phyloP scores from a whole-genome alignment of 2,329 filamentous ascomycete species.

The Colletotrichum chlorophyti region DNA sequence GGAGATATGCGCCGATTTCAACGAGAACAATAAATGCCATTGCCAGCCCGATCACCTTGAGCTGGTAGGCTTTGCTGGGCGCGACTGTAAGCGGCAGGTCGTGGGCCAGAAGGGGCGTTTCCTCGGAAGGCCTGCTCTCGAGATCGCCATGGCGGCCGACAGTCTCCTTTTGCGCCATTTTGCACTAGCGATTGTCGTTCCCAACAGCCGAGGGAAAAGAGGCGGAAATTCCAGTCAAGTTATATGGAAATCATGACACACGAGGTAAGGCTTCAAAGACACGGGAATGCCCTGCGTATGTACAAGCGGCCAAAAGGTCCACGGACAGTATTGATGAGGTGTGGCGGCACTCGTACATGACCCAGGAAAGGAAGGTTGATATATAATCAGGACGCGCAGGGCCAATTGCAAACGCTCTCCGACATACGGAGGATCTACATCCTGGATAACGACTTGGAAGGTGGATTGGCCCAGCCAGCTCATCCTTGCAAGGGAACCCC shows the following conservation, averaged over 20 bases:
- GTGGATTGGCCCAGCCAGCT: neutral
- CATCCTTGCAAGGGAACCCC: neutral
- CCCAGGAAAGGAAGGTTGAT: no score
- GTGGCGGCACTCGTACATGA: no score
- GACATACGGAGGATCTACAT: no score
- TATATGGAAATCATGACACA: neutral
- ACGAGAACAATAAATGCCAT: conserved; percentile 49
- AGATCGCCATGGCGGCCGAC: neutral
- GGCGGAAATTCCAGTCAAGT: neutral
- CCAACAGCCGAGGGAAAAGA: no score
- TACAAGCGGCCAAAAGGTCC: no score
- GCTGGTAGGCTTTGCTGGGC: conserved; percentile 36
- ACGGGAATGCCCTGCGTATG: no score
- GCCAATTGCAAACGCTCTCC: no score
- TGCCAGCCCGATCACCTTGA: conserved; percentile 40
- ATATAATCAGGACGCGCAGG: no score
- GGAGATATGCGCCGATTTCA: conserved; percentile 47
- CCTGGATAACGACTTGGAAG: no score
- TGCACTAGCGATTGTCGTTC: neutral
- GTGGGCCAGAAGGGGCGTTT: conserved; percentile 27
- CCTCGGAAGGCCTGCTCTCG: conserved; percentile 14
- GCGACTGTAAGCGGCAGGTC: conserved; percentile 27
- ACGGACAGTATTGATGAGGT: no score
- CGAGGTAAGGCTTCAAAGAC: no score
- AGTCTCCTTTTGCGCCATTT: conserved; percentile 2